Evolutionary conservation across 257 asterid species (phyloP).

Genomic region (Solanum raphanifolium): DNA sequence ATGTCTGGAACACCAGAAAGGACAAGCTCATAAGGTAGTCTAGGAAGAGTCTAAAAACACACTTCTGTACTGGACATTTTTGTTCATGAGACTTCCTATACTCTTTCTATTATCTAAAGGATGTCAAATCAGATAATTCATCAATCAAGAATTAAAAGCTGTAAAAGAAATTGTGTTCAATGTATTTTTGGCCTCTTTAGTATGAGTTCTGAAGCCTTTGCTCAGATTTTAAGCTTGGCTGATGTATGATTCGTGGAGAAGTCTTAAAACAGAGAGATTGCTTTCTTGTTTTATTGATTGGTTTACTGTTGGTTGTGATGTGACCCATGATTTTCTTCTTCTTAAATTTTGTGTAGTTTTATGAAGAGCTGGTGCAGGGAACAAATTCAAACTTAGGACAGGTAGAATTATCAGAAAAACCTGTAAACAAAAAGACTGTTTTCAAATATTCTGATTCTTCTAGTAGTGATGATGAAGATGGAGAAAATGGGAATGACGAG

Average conservation of each 20-base stretch:
- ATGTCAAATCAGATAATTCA: neutral
- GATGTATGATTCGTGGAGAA: neutral
- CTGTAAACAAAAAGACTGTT: constrained; percentile 62
- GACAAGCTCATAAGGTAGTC: neutral
- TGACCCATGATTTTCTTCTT: neutral
- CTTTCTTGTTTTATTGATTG: neutral
- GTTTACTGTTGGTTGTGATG: neutral
- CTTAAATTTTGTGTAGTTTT: constrained; percentile 35
- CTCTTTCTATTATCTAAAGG: neutral
- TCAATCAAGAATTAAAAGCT: neutral
- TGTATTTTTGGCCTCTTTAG: neutral
- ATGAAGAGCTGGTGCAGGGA: constrained; percentile 73
- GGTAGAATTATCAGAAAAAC: constrained; percentile 31
- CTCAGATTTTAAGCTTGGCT: neutral
- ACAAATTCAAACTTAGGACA: constrained; percentile 20
- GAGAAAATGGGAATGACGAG: constrained; percentile 5
- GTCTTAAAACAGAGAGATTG: neutral
- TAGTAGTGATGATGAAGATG: constrained; percentile 28
- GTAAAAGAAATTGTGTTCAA: neutral
- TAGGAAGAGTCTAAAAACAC: neutral
- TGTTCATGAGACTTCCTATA: neutral
- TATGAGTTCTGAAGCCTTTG: neutral
- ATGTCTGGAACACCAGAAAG: neutral
- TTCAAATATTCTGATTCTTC: constrained; percentile 62
- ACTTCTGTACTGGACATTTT: neutral